Base-by-base conservation (phyloP, 179 eudicot species). In the Beta corolliflora region DNA sequence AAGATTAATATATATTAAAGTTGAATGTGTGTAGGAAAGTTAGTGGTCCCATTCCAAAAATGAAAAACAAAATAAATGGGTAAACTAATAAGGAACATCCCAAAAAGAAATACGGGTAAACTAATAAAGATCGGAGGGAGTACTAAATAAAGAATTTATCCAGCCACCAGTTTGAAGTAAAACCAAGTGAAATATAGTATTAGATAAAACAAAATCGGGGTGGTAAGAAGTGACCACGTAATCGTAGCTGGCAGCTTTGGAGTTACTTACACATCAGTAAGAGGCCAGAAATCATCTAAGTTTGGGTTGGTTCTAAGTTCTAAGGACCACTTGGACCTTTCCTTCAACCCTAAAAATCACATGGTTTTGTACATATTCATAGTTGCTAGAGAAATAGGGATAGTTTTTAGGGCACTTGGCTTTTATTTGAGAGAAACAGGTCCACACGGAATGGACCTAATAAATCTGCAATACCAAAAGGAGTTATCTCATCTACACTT, bases 361-460 rank as follows among this genome's bases (percentile, higher is more conserved):
- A 84, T 84, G 86, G 76, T 73, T 84, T 84, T 84, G 86, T 84
- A 81, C 84, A 81, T 79, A 77, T 76, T 21, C 56, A 78, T 31
- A 80, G 2, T 58, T 36, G 45, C 82, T 80, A 72, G 5, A 60
- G 56, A 10, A 11, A 45, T 71, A 50, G 65, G 15, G 10, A 45
- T 71, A 50, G 71, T 77, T 80, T 70, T 63, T 29, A 44, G 52
- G 80, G 77, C 77, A 80, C 72, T 83, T 75, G 76, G 59, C 70
- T 79, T 60, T 14, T 54, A 64, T 46, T 55, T 2, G 21, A 23
- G 60, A 60, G n/a, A 54, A 52, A 14, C 18, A 61, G 73, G 55
- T 21, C 70, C 82, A 68, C 79, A 71, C n/a, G 56, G 50, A n/a
- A 79, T 21, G 59, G 53, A 44, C n/a, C 13, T 4, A 25, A 25